These are phyloP conservation scores for Sicyos baderoa DNA, from an alignment of 306 rosid genomes.

Conservation along the genomic window DNA sequence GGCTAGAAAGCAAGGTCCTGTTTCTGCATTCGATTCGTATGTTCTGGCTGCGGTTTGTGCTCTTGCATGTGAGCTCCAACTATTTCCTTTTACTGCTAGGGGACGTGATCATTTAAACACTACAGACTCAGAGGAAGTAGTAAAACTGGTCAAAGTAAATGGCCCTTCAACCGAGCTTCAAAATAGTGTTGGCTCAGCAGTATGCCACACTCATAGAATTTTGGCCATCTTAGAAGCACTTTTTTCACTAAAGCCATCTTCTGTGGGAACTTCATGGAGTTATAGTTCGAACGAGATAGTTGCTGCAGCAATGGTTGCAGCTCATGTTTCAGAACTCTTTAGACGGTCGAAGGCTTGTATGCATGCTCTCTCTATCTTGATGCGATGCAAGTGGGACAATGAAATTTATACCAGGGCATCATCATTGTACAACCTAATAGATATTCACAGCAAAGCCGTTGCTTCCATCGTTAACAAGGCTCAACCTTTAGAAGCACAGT, in stretches of 20 bases:
- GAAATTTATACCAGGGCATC: slow-evolving; percentile 84
- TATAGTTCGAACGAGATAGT: slow-evolving; percentile 94
- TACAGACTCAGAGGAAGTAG: slow-evolving; percentile 33
- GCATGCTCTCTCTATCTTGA: slow-evolving; percentile 82
- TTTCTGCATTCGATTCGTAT: slow-evolving; percentile 93
- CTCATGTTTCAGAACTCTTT: slow-evolving; percentile 89
- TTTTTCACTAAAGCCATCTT: slow-evolving; percentile 81
- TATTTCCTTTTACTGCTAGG: slow-evolving; percentile 64
- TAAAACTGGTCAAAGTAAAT: slow-evolving; percentile 47
- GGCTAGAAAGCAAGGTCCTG: slow-evolving; percentile 74
- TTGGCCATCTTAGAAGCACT: slow-evolving; percentile 84
- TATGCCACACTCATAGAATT: slow-evolving; percentile 80
- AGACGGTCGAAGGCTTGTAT: slow-evolving; percentile 94
- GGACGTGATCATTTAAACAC: slow-evolving; percentile 41
- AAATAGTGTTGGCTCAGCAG: slow-evolving; percentile 67
- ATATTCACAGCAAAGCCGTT: slow-evolving; percentile 84
- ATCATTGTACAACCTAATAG: slow-evolving; percentile 81
- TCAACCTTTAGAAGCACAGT: slow-evolving; percentile 79
- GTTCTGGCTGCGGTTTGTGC: slow-evolving; percentile 97
- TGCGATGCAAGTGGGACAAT: slow-evolving; percentile 85
- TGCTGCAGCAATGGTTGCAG: slow-evolving; percentile 99
- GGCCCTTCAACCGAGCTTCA: slow-evolving; percentile 51
- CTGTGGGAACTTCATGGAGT: slow-evolving; percentile 97
- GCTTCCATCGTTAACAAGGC: slow-evolving; percentile 86
- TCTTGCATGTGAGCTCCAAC: slow-evolving; percentile 87